phyloP scores from a whole-genome alignment of 768 basidiomycete species.

The Hypsizygus marmoreus region DNA sequence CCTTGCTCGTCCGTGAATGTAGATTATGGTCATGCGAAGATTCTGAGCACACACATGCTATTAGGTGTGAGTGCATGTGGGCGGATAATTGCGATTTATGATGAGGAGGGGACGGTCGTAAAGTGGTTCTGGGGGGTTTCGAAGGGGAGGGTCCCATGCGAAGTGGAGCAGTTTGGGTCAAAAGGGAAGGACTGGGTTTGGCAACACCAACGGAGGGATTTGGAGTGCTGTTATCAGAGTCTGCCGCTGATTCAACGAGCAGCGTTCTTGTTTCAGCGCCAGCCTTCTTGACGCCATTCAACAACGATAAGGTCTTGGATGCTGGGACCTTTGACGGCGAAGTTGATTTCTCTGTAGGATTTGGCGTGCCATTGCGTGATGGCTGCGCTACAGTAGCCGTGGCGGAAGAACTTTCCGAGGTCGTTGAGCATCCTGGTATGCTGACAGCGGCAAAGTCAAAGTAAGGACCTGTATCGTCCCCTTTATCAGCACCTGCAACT shows the following conservation, averaged over 20 bases:
- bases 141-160: slow-evolving; percentile 28
- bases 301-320: slow-evolving; percentile 24
- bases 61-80: slow-evolving; percentile 37
- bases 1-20: slow-evolving; percentile 5
- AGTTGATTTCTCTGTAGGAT: slow-evolving; percentile 20
- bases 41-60: slow-evolving; percentile 29
- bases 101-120: slow-evolving; percentile 39
- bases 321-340: slow-evolving; percentile 19
- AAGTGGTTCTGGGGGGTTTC: slow-evolving; percentile 24
- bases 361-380: slow-evolving; percentile 41
- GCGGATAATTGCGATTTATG: slow-evolving; percentile 43
- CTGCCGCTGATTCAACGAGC: slow-evolving; percentile 17
- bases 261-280: slow-evolving; percentile 21
- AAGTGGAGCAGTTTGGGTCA: slow-evolving; percentile 65
- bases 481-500: slow-evolving; percentile 45
- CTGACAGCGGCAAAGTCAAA: slow-evolving; percentile 35
- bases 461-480: slow-evolving; percentile 35
- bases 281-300: slow-evolving; percentile 27
- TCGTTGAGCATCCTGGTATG: slow-evolving; percentile 14
- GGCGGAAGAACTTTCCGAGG: slow-evolving; percentile 43
- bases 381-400: slow-evolving; percentile 41
- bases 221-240: slow-evolving; percentile 13
- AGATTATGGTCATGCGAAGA: slow-evolving; percentile 21
- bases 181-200: slow-evolving; percentile 50
- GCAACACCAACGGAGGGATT: slow-evolving; percentile 11